Evolutionary conservation across 306 rosid genomes (phyloP), one percentile per base, ranked within the genome.

Genomic region (Fagus sylvatica): DNA sequence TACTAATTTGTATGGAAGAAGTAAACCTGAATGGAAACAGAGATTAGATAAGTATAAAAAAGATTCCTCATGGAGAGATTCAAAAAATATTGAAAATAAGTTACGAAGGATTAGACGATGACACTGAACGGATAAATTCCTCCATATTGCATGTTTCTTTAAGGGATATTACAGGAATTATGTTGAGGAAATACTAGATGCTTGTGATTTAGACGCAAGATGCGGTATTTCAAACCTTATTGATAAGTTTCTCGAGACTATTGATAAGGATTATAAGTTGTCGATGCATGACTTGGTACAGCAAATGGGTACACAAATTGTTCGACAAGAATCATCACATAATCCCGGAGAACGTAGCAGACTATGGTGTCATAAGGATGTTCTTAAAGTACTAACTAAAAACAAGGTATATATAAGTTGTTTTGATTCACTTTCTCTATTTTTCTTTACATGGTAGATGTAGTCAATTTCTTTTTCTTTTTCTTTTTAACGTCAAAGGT

Each of bases 271-370:
- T 3, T 22, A 3, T 7, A 2, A 0, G 0, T 59, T 80, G 19
- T 2, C 0, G 28, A 75, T 83, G 87, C 87, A 83, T 37, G 71
- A 78, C 32, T 72, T 78, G 77, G 28, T 78, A 4, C 75, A 83
- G 32, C 37, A 76, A 42, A 69, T 85, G 78, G 88, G 84, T 1
- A 64, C 40, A 53, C 69, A 75, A 71, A 76, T 78, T 12, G 78
- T 86, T 68, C 59, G 43, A 4, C 54, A 17, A 46, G 28, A 75
- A 34, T 75, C 79, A 46, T 36, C 74, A n/a, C 51, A 28, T 0
- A 46, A 41, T 2, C 70, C 49, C 12, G 39, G 72, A 11, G 12
- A 74, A 9, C 53, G 74, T 1, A 51, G 70, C 61, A 81, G 88
- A 55, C 42, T 85, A 11, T 85, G 83, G 83, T 57, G n/a, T 46